Evolutionary conservation across 306 rosid genomes (phyloP).

Genomic region (Crotalaria pallida): DNA sequence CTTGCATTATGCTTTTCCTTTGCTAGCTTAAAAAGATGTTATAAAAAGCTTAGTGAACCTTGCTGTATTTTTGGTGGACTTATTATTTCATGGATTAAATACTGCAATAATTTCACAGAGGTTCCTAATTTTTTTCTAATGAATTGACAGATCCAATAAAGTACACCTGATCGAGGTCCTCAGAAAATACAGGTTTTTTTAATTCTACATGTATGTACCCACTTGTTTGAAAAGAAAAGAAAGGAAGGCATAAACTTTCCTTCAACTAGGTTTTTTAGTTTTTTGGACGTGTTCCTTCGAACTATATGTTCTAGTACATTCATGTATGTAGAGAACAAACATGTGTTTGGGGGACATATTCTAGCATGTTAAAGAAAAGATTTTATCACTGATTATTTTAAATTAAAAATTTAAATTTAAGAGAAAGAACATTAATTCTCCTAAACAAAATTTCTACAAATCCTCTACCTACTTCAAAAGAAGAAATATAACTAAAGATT

Average conservation of each 20-base stretch:
- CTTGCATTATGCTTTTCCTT: constrained; percentile 23
- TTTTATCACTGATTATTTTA: too few species aligned
- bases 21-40: constrained; percentile 9
- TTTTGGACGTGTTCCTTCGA: too few species aligned
- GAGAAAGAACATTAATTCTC: too few species aligned
- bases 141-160: constrained; percentile 35
- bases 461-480: too few species aligned
- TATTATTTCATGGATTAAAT: not conserved
- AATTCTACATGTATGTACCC: constrained; percentile 44
- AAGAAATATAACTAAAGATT: too few species aligned
- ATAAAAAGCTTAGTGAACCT: constrained; percentile 30
- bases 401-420: too few species aligned
- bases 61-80: constrained; percentile 5
- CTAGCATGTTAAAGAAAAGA: not conserved
- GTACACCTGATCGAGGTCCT: constrained; percentile 52
- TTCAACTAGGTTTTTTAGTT: too few species aligned
- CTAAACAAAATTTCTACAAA: too few species aligned
- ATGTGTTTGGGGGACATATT: not conserved
- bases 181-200: constrained; percentile 44
- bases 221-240: constrained; percentile 2
- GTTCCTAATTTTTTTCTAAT: constrained; percentile 27
- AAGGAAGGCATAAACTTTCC: not conserved
- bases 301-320: too few species aligned
- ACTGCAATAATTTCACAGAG: constrained; percentile 18
- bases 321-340: constrained; percentile 15